Base-by-base conservation (phyloP, 2,329 filamentous ascomycete species). In the Fusarium ramigenum region DNA sequence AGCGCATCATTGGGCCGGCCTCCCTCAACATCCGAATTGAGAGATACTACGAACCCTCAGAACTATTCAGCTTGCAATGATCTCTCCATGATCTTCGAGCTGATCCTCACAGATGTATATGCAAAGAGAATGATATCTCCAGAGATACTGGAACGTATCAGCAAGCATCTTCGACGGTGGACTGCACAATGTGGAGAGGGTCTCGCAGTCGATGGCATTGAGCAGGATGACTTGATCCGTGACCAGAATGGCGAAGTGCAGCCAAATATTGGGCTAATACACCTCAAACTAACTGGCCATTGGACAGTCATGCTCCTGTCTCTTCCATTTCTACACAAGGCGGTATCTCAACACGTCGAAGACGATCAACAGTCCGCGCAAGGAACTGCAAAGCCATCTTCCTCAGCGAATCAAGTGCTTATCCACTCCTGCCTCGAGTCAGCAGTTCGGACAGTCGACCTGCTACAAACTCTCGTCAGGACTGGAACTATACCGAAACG, bases 291-390 rank as follows among this genome's bases (percentile, higher is more conserved):
- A 28, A 81, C 80, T 0, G 82, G 82, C 4, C 83, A 83, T 60
- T 83, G 80, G 80, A 80, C 80, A 0, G 79, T 84, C 19, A 83
- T 84, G 72, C 72, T 84, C 2, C 49, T 83, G 1, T 81, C 82
- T 0, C 77, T 81, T 9, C 82, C 82, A 0, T 83, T 82, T 23
- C 75, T 84, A 0, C 75, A 82, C 42, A 79, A 82, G 15, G 72
- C 74, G 7, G 76, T 78, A 8, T 75, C 73, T 32, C 65, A 74
- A 3, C 75, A 78, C 7, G 72, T 78, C 11, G 73, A 77, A 23
- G 66, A 73, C 8, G 66, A 52, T 11, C 68, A 73, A 44, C 11
- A 52, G 19, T 58, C 67, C 9, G 52, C 72, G 37, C 44, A 46
- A 16, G 39, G 54, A 66, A 59, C 61, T 16, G 67, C 53, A 2